Evolutionary conservation across 495 filamentous ascomycete species (phyloP), one percentile per base, ranked within the genome.

Genomic region (Neohortaea acidophila): DNA sequence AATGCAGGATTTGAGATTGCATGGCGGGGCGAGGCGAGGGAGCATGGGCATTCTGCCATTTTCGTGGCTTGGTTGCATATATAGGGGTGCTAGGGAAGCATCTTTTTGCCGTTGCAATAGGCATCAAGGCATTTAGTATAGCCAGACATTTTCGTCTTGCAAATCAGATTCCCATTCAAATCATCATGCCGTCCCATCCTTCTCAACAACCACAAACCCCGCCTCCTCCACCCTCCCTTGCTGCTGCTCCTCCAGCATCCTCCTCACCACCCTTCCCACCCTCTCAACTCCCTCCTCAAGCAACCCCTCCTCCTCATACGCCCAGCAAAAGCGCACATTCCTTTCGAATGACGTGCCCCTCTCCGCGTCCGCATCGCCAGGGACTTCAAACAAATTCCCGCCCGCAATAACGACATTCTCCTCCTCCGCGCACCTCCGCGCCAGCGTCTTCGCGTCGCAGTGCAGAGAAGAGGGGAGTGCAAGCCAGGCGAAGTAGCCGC

Each of bases 401-500:
- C 67, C 58, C 0, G 69, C 75, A 7, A 87, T 57, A 14, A 73
- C 57, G 38, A 92, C 50, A 23, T 70, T 71, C 51, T 77, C 70
- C 33, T 75, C 63, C 2, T 59, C 51, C 48, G 61, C 54, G 5
- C 72, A 71, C 21, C 56, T 56, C 36, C 62, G 43, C 9, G 72
- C 69, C 11, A 91, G 61, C n/a, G 60, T 66, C 21, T 54, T 54
- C 2, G 73, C 74, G n/a, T n/a, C n/a, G n/a, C n/a, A n/a, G 15
- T 50, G 56, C 9, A 74, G 48, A 3, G 54, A 52, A 13, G 48
- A 36, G 0, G 80, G 79, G 13, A 93, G 56, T 7, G 59, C 58
- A 13, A 89, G 50, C 82, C 84, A 93, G 23, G 85, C 59, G 52
- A 89, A 91, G 55, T 84, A 91, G 0, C 84, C 84, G 0, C 84